Base-by-base conservation (phyloP, 352 stramenopile genomes). In the Globisporangium rhizosaccharum region DNA sequence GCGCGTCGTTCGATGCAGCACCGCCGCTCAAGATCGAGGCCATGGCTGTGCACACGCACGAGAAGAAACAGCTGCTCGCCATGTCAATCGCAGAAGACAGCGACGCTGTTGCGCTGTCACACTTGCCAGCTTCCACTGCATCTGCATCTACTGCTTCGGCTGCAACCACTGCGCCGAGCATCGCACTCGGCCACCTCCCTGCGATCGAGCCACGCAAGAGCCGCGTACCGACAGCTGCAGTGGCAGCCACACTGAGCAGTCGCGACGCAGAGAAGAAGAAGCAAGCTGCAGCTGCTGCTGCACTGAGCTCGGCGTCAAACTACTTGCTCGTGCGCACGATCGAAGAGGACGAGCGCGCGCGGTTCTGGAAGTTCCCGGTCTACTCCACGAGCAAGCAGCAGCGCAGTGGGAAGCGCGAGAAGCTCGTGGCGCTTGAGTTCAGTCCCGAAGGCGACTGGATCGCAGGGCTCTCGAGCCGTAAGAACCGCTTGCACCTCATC, bases 391-490 rank as follows among this genome's bases (percentile, higher is more conserved):
- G 65, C 59, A 93, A 91, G 59, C 76, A 91, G 53, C 71, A 86
- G 62, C 59, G 69, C 58, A 55, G 60, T 12, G 73, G 75, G 26
- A 67, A 66, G 45, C 60, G 70, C 15, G 83, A 93, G 66, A 64
- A 76, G 48, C 61, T 95, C 46, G 72, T 74, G 15, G 75, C 80
- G 51, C 72, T 95, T 20, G 75, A 85, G 45, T 95, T 95, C 66
- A 82, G 73, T 37, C 85, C 85, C 28, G 85, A 95, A 57, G 85
- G 83, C n/a, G 83, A 93, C 68, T 95, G 85, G 85, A 73, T 95
- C 51, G 85, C 80, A 17, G 82, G 75, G 10, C 64, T 93, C 23
- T 92, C 80, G 8, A 77, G 67, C 23, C 73, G 79, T 41, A 90
- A 89, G 71, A 91, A 89, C 65, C 79, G 83, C 0, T 57, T 95